Base-by-base conservation (phyloP, 2,329 filamentous ascomycete genomes). In the Apiospora koreana region DNA sequence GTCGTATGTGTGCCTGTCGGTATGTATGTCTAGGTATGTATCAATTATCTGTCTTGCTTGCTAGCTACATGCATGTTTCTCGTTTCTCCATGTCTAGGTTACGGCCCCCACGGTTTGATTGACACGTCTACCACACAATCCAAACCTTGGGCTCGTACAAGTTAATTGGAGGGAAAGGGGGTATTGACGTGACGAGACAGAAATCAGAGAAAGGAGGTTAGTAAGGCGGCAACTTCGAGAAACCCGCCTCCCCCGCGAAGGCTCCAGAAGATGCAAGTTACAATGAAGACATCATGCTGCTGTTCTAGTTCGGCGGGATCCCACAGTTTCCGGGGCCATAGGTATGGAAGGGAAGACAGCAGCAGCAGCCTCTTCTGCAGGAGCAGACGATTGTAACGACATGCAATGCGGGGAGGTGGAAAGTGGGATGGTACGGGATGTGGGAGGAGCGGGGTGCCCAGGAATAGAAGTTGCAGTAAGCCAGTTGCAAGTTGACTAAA, bases 111-210 rank as follows among this genome's bases (percentile, higher is more conserved):
- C 54, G 54, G 14, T 35, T 38, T 38, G 54, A 62, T 62, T 62
- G 31, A 35, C 54, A 62, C 54, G 54, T 62, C 54, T 62, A 23
- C 54, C 54, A 62, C 54, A 62, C 54, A 18, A 62, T 62, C 31
- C 54, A 62, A 62, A 38, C 54, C 54, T 62, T 62, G 31, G 31
- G 54, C 54, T n/a, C 5, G 54, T 38, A 12, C 31, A 62, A 62
- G 18, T 62, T 38, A 35, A 62, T 62, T 62, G 54, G 31, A 23
- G 46, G 23, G 12, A 18, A 8, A 12, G 28, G 28, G 50, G 28
- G 28, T 25, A 28, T 10, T 35, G 28, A n/a, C 50, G 50, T 58
- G 50, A 35, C 50, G 18, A 35, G 41, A 14, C 50, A 58, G n/a
- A n/a, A 35, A 35, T 35, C 28, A 12, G 21, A 38, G 54, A 62